These are phyloP conservation scores for Citrullus colocynthis DNA, from an alignment of 306 rosid species.

Conservation along the genomic window DNA sequence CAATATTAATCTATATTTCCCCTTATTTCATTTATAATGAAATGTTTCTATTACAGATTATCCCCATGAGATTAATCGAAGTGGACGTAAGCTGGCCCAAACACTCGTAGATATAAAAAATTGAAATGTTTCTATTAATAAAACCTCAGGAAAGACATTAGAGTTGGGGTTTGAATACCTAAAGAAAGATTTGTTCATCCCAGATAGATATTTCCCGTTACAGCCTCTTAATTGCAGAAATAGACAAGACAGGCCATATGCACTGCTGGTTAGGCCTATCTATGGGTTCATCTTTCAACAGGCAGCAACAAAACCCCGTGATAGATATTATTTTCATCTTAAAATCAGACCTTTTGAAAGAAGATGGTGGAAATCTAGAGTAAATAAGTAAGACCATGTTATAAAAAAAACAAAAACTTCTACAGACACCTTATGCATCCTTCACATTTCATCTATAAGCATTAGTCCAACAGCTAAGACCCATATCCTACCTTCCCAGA, in stretches of 20 bases:
- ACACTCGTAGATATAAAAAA: too few species aligned
- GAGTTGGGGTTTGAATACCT: neutral
- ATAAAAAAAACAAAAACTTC: neutral
- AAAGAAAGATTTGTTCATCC: neutral
- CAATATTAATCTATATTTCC: too few species aligned
- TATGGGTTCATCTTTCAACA: neutral
- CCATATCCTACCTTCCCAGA: neutral
- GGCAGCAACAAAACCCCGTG: conserved; percentile 1
- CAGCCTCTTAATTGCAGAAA: neutral
- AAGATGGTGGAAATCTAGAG: neutral
- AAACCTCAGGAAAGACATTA: neutral
- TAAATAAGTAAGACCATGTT: neutral
- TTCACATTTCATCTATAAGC: conserved; percentile 1
- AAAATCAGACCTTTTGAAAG: neutral
- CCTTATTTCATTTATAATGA: too few species aligned
- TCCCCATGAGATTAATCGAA: too few species aligned
- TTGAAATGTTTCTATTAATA: too few species aligned
- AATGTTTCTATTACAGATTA: too few species aligned
- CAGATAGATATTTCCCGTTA: neutral
- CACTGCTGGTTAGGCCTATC: neutral
- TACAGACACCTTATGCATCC: conserved; percentile 1
- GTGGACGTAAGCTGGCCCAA: too few species aligned
- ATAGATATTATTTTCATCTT: neutral
- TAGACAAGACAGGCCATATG: neutral
- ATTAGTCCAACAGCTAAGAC: neutral